Percentiles rank a stretch among this genome's conserved stretches.
phyloP scores from a whole-genome alignment of 2,329 filamentous ascomycete genomes.

The Aspergillus intermedius region DNA sequence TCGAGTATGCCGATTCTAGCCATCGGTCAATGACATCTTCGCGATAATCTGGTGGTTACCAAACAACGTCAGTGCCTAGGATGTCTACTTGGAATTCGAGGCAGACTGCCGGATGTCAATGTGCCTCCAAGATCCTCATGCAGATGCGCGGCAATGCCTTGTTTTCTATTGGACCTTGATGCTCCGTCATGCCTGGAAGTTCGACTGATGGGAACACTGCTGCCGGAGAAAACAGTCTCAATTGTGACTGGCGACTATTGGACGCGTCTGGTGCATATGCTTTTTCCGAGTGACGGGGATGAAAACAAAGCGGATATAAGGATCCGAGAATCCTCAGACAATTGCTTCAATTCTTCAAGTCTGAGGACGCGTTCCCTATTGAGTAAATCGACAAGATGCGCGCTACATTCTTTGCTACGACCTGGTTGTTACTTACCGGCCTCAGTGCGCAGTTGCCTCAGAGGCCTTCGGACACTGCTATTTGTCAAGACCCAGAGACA shows the following conservation, averaged over 20 bases:
- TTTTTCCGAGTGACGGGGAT: not conserved
- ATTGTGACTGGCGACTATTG: not conserved
- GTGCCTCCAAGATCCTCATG: not conserved
- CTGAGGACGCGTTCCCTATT: not conserved
- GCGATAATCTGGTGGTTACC: no score
- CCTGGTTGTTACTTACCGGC: slow-evolving; percentile 5
- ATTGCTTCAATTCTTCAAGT: no score
- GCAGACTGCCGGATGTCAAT: not conserved
- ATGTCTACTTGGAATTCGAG: not conserved
- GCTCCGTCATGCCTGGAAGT: not conserved
- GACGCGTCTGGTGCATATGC: not conserved
- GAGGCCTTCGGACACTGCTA: slow-evolving; percentile 5
- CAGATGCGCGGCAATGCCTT: not conserved
- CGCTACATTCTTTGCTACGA: not conserved
- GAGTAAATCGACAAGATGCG: slow-evolving; percentile 1
- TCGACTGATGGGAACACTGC: not conserved
- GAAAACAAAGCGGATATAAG: not conserved
- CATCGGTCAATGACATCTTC: no score
- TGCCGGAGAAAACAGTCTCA: not conserved
- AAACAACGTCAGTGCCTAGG: no score
- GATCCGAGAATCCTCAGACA: not conserved
- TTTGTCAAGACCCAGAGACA: slow-evolving; percentile 2
- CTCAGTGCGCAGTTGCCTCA: slow-evolving; percentile 2
- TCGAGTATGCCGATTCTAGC: no score
- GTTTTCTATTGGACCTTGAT: not conserved